Base-by-base conservation (phyloP, 768 basidiomycete genomes). In the Holtermannia corniformis region DNA sequence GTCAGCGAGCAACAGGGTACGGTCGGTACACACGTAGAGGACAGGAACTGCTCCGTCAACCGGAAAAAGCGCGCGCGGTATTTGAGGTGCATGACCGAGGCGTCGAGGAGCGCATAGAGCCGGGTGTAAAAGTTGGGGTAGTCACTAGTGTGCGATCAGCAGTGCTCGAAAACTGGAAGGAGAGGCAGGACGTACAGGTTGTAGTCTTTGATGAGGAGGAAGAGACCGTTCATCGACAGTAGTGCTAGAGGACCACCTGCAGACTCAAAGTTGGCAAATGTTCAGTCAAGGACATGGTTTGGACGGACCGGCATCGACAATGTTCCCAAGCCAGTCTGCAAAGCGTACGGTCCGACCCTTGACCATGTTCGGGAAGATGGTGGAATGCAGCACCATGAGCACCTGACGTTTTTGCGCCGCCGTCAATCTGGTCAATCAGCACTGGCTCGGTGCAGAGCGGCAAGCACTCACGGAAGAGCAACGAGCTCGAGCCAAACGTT, bases 21-120 rank as follows among this genome's bases (percentile, higher is more conserved):
- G 27, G 26, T 16, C 20, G 43, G 46, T 22, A 78, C 85, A 55
- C 56, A 95, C 90, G 88, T 86, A 2, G 93, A 96, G 52, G 85
- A 82, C 52, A 97, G 76, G 76, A 96, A 97, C 3, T 89, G 75
- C 53, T 96, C 93, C 0, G 84, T 80, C 62, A 97, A 75, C 24
- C 93, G 81, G 78, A 99, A 95, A 75, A 99, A 97, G 41, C 93
- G 81, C 1, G 93, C 86, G 12, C 95, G 81, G 67, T 95, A 85
- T 65, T 89, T 93, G 48, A 87, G 79, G 63, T 97, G 93, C 5
- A 99, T 78, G 3, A 95, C 79, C 19, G 91, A 81, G 10, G 84
- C 79, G 67, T 93, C 86, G 19, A 97, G 79, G 68, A 96, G 86
- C 1, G 83, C 79, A 68, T 97, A 97, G 1, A 99, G 79, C 3